A percentile compares a stretch with the other conserved stretches of the same genome.
These are phyloP conservation scores for Mortierella sp. DNA, from an alignment of 371 early-diverging fungal genomes.

Conservation along the genomic window DNA sequence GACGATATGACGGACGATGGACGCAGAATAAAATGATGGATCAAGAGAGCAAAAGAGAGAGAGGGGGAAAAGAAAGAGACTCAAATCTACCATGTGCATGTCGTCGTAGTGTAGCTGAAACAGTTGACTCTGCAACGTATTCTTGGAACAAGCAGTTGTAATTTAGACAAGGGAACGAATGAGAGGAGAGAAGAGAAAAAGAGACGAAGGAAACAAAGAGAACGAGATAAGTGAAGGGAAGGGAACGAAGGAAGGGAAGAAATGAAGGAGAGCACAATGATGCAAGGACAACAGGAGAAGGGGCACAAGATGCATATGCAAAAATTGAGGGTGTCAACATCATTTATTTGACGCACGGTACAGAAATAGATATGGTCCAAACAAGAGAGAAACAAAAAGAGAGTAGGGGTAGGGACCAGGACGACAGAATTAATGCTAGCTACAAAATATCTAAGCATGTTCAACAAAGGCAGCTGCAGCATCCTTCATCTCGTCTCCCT, in stretches of 20 bases:
- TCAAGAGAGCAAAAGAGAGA: neutral
- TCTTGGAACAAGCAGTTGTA: neutral
- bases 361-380: neutral
- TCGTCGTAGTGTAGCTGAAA: neutral
- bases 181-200: neutral
- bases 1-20: neutral
- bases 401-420: neutral
- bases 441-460: neutral
- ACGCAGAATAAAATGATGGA: neutral
- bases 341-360: conserved; percentile 1
- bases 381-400: neutral
- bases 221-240: neutral
- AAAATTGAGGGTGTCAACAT: neutral
- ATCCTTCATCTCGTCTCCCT: neutral
- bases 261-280: neutral
- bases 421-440: neutral
- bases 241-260: neutral
- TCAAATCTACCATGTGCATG: neutral
- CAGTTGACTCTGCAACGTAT: neutral
- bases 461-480: neutral
- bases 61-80: neutral
- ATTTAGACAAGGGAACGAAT: neutral
- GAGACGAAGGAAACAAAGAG: neutral
- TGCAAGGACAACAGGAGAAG: neutral
- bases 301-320: neutral